Conservation (phyloP, 225 moss, liverwort and hornwort genomes). For the Straminergon stramineum region DNA sequence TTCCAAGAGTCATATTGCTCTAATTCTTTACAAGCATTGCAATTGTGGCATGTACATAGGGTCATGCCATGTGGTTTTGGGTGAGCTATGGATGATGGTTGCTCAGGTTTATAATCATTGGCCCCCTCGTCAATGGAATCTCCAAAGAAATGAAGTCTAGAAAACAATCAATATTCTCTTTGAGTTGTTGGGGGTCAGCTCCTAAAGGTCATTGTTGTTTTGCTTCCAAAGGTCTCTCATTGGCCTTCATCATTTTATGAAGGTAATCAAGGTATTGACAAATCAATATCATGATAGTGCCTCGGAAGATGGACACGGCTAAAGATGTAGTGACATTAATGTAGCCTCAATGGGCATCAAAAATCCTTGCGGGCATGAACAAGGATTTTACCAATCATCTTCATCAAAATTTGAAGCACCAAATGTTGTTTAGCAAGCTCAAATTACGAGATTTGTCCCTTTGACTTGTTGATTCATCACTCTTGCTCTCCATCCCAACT, state of each 20-base stretch:
- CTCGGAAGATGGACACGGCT: accelerated
- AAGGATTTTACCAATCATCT: accelerated
- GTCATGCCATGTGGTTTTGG: not conserved
- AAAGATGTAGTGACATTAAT: not conserved
- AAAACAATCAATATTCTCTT: not conserved
- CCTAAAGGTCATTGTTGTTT: not conserved
- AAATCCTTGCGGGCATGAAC: accelerated
- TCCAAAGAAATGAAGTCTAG: not conserved
- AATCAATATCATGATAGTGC: not conserved
- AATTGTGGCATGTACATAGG: no score
- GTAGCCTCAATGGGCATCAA: accelerated
- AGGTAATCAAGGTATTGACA: not conserved
- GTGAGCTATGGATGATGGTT: accelerated
- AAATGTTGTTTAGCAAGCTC: not conserved
- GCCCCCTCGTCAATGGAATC: accelerated
- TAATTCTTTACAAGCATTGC: accelerated
- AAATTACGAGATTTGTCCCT: not conserved
- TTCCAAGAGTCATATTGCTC: not conserved
- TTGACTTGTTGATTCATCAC: not conserved
- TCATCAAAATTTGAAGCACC: not conserved
- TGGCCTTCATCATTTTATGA: not conserved
- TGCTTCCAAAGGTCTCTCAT: not conserved
- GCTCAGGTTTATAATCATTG: not conserved
- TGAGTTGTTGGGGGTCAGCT: accelerated
- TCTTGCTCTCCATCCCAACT: not conserved